Base-by-base conservation (phyloP, 805 yeast species). In the Hanseniaspora lindneri region DNA sequence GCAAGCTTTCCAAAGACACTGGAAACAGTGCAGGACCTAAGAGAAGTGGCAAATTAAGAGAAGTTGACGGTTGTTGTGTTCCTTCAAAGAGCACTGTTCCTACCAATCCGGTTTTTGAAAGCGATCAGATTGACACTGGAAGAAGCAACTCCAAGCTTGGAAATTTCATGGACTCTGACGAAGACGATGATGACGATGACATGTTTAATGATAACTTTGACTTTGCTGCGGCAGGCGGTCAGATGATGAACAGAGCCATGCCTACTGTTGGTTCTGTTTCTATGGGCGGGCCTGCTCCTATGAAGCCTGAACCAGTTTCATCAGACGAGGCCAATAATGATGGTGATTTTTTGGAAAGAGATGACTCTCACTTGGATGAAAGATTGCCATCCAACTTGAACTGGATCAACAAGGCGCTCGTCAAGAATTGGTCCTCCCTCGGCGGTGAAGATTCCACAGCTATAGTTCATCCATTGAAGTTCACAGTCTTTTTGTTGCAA, bases 401-500 rank as follows among this genome's bases (percentile, higher is more conserved):
- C 54, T 88, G 96, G 96, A 76, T 87, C 54, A 72, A 76, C 43
- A 70, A 74, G 30, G 71, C 74, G 3, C 60, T 80, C 24, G 78
- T 89, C 7, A 73, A 72, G 50, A 79, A 74, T 49, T 86, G 94
- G 80, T 77, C 88, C 1, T 73, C 76, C 8, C 65, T 89, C 44
- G 96, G 97, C 27, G 89, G 83, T 20, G 73, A 76, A 27, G 88
- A 81, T 52, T 79, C 94, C 13, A 89, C 96, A 1, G 97, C 96
- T 0, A 97, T 92, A 65, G 95, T 92, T 5, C 96, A 89, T 61
- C 97, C 98, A 2, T 86, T 82, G 66, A 81, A 81, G 60, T 88
- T 92, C 65, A 89, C 97, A n/a, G 82, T 81, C 48, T 83, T 75
- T 60, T 69, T 89, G 10, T 66, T 89, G 53, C 76, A 77, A 54